Evolutionary conservation across 192 early-diverging fungal species (phyloP), one percentile per base, ranked within the genome.

Genomic region (Rhizoclosmatium globosum): DNA sequence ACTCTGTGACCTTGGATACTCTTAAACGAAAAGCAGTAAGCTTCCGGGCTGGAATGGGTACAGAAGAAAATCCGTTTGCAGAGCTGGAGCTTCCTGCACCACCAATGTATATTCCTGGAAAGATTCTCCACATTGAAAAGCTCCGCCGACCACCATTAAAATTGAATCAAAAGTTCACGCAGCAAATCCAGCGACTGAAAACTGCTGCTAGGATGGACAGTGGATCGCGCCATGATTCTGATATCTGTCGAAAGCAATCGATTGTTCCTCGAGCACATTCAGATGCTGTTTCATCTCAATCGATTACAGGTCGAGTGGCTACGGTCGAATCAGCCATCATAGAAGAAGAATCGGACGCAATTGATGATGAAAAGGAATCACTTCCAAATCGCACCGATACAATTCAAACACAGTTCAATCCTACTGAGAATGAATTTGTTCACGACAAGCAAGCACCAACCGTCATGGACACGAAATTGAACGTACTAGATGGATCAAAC

Each of bases 81-180:
- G 64, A 69, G 47, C 17, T 44, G 13, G 43, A 31, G 56, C 21
- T 66, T 6, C 76, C 76, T 39, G 23, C 41, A 0, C 21, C 39
- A 11, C 64, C 76, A 41, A 80, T 79, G 74, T 85, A 58, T 46
- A 47, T 85, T 41, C 82, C 84, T 9, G 84, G 84, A 23, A 79
- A 78, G 19, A 83, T 85, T 45, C 64, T 85, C 64, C 77, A 85
- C 64, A 64, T 85, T 38, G 84, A 85, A 58, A 85, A 85, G 70
- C 66, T 83, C 3, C 56, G 84, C 4, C 46, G 77, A n/a, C 77
- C 77, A 38, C 77, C 77, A 11, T 71, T 79, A 42, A 79, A 79
- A 9, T 17, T 71, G n/a, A 69, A 79, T 42, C 68, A 71, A 38
- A 39, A 41, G n/a, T 21, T 79, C 7, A 57, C 44, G 1, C 23